Percentiles rank a stretch among this genome's conserved stretches.
These are phyloP conservation scores for Ophiocordyceps unilateralis DNA, from an alignment of 2,329 filamentous ascomycete species.

Conservation along the genomic window DNA sequence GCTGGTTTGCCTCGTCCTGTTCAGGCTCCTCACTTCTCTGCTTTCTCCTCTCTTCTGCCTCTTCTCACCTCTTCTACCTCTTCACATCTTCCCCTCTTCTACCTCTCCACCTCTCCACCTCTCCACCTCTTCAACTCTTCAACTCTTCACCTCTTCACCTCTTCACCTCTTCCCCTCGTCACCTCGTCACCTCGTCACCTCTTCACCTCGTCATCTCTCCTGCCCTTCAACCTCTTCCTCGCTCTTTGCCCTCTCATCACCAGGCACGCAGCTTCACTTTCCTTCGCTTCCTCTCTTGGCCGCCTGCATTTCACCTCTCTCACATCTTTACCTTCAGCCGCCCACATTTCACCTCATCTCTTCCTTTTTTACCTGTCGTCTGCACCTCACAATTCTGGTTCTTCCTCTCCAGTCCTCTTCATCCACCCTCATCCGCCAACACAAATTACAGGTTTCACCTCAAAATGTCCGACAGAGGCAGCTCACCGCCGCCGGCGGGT, in stretches of 20 bases:
- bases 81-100: not conserved
- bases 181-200: not conserved
- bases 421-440: not conserved
- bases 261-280: too few relatives aligned
- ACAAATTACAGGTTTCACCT: not conserved
- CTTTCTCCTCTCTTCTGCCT: slow-evolving; percentile 1
- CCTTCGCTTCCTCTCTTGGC: too few relatives aligned
- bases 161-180: slow-evolving; percentile 1
- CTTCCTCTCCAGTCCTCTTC: not conserved
- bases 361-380: not conserved
- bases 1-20: too few relatives aligned
- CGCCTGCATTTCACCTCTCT: too few relatives aligned
- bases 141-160: not conserved
- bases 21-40: too few relatives aligned
- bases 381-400: not conserved
- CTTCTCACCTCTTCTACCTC: not conserved
- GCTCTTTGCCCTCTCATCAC: not conserved
- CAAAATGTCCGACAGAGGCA: slow-evolving; percentile 17
- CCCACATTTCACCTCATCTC: too few relatives aligned
- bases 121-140: not conserved
- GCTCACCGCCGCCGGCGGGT: slow-evolving; percentile 7
- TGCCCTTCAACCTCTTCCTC: not conserved
- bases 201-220: not conserved
- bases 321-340: too few relatives aligned
- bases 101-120: not conserved